Evolutionary conservation across 495 filamentous ascomycete genomes (phyloP).

Genomic region (Lasiosphaeria ovina): DNA sequence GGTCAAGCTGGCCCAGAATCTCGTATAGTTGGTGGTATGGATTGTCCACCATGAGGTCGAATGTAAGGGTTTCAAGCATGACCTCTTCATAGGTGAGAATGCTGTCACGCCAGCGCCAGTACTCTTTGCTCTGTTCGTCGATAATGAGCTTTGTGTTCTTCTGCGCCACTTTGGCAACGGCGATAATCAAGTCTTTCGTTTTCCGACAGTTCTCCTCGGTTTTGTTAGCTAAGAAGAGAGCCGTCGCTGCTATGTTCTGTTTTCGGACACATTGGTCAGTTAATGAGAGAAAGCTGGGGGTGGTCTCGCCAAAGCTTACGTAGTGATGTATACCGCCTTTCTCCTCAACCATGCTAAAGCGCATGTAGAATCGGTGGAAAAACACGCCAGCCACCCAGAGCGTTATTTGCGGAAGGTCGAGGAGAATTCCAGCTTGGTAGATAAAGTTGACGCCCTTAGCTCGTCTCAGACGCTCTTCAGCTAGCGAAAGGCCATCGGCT

Average conservation of each 20-base stretch:
- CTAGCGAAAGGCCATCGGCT: conserved; percentile 71
- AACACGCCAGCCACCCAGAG: conserved; percentile 89
- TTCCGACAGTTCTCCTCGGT: conserved; percentile 94
- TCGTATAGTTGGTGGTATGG: conserved; percentile 81
- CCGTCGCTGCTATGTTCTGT: conserved; percentile 77
- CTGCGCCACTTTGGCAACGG: conserved; percentile 90
- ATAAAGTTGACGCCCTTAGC: conserved; percentile 96
- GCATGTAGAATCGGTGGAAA: conserved; percentile 94
- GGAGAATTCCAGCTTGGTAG: conserved; percentile 84
- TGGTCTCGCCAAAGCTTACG: conserved; percentile 43
- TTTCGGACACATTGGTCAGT: neutral
- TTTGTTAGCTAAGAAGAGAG: conserved; percentile 92
- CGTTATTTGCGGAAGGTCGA: conserved; percentile 89
- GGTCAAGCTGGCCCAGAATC: conserved; percentile 63
- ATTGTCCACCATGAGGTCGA: conserved; percentile 84
- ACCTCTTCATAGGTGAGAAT: conserved; percentile 88
- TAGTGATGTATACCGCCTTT: conserved; percentile 79
- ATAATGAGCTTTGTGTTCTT: conserved; percentile 84
- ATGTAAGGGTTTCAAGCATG: conserved; percentile 87
- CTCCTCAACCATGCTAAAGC: conserved; percentile 69
- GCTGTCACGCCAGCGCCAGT: conserved; percentile 93
- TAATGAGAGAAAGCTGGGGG: neutral
- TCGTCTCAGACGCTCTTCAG: conserved; percentile 72
- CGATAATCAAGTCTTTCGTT: conserved; percentile 87
- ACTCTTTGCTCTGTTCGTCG: conserved; percentile 94